A percentile compares a stretch with the other conserved stretches of the same genome.
phyloP scores from a whole-genome alignment of 352 stramenopile species.

The Globisporangium mamillatum region DNA sequence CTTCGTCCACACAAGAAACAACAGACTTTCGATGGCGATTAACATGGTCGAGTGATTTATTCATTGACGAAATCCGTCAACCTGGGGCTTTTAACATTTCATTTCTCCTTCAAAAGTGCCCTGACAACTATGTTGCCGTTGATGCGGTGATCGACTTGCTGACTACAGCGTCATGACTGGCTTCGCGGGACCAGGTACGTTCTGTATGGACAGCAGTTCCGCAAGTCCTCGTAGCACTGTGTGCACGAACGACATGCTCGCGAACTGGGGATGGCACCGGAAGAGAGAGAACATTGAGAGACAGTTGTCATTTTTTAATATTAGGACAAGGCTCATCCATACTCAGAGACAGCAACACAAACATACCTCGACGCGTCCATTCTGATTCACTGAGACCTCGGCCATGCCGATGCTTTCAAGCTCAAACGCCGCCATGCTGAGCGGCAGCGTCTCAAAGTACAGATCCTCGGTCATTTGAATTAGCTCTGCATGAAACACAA shows the following conservation, averaged over 20 bases:
- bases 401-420: conserved; percentile 48
- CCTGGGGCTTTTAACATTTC: background rate
- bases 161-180: conserved; percentile 43
- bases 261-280: conserved; percentile 28
- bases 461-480: conserved; percentile 48
- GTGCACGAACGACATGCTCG: conserved; percentile 47
- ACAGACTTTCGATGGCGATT: background rate
- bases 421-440: conserved; percentile 50
- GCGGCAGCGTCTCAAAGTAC: conserved; percentile 54
- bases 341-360: background rate
- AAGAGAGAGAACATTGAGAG: background rate
- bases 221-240: conserved; percentile 41
- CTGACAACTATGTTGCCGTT: background rate
- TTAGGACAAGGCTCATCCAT: background rate
- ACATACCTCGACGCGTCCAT: conserved; percentile 45
- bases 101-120: background rate
- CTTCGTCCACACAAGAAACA: background rate
- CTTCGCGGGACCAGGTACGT: conserved; percentile 28
- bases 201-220: conserved; percentile 44
- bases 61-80: background rate
- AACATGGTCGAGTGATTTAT: background rate
- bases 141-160: background rate
- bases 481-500: conserved; percentile 28
- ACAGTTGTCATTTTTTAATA: background rate
- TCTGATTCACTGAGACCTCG: conserved; percentile 35